These are phyloP conservation scores for Skeletonema potamos DNA, from an alignment of 108 stramenopile species.

Conservation along the genomic window DNA sequence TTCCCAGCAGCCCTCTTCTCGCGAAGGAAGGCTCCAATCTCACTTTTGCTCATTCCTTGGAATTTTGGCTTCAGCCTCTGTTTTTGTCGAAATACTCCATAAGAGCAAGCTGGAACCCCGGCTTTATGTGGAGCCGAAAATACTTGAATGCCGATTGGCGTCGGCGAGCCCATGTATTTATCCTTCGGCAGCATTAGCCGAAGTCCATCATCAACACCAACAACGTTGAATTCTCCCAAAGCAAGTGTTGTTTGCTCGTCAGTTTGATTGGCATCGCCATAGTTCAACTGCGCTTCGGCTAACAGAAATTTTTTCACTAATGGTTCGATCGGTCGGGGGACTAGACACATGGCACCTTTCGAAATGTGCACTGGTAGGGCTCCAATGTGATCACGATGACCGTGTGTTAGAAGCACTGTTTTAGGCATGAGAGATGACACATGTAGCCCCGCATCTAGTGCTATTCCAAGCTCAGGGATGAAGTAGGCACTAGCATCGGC, in stretches of 20 bases:
- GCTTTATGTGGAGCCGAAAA: slow-evolving; percentile 54
- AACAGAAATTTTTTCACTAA: slow-evolving; percentile 43
- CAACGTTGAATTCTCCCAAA: slow-evolving; percentile 45
- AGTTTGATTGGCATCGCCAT: slow-evolving; percentile 50
- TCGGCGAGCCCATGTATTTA: slow-evolving; percentile 45
- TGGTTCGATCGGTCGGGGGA: slow-evolving; percentile 31
- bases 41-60: slow-evolving; percentile 39
- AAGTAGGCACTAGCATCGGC: slow-evolving; percentile 64
- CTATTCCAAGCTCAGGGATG: slow-evolving; percentile 56
- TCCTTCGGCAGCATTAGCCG: slow-evolving; percentile 48
- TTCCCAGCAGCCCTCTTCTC: slow-evolving; percentile 7
- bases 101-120: slow-evolving; percentile 53
- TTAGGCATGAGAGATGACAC: slow-evolving; percentile 47
- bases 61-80: slow-evolving; percentile 48
- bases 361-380: slow-evolving; percentile 52
- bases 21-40: slow-evolving; percentile 43
- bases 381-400: slow-evolving; percentile 64
- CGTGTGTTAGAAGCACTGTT: slow-evolving; percentile 59
- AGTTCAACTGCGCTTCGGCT: slow-evolving; percentile 61
- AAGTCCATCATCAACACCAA: slow-evolving; percentile 39
- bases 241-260: slow-evolving; percentile 49
- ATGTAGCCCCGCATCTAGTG: slow-evolving; percentile 55
- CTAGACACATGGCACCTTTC: slow-evolving; percentile 22
- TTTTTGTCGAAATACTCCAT: slow-evolving; percentile 53
- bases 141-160: slow-evolving; percentile 53